phyloP scores from a whole-genome alignment of 2,329 filamentous ascomycete species.

The Onygenales sp. region DNA sequence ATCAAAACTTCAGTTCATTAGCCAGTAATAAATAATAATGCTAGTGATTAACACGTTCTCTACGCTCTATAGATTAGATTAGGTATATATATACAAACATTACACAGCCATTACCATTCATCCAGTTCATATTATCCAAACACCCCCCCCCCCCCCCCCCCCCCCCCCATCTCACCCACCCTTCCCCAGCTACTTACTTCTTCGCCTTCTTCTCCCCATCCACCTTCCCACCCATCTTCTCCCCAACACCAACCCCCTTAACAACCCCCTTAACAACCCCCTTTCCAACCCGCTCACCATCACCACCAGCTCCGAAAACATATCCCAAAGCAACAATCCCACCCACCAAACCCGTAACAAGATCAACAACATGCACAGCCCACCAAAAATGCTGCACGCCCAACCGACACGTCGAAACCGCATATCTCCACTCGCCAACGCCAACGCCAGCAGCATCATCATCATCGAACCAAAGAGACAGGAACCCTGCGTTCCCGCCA shows the following conservation, averaged over 20 bases:
- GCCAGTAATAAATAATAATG: no score
- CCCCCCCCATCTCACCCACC: no score
- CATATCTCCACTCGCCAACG: slow-evolving; percentile 70
- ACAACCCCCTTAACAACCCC: no score
- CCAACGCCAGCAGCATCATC: slow-evolving; percentile 33
- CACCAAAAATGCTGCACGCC: slow-evolving; percentile 93
- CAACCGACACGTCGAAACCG: slow-evolving; percentile 67
- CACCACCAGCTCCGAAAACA: slow-evolving; percentile 10
- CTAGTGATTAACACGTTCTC: no score
- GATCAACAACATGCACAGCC: slow-evolving; percentile 68
- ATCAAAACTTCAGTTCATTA: no score
- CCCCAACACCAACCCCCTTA: no score
- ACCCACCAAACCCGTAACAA: slow-evolving; percentile 31
- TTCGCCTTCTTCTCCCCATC: neutral
- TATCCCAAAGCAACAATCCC: slow-evolving; percentile 17
- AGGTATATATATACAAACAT: no score
- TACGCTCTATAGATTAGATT: no score
- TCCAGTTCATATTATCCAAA: no score
- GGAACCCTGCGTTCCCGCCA: slow-evolving; percentile 78
- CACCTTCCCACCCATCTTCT: no score
- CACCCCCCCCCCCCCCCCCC: no score
- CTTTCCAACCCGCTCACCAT: neutral
- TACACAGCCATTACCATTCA: no score
- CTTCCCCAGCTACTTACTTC: neutral
- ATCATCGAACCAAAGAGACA: slow-evolving; percentile 83